Evolutionary conservation across 192 early-diverging fungal genomes (phyloP), one percentile per base, ranked within the genome.

Genomic region (Backusella parvicylindrica): DNA sequence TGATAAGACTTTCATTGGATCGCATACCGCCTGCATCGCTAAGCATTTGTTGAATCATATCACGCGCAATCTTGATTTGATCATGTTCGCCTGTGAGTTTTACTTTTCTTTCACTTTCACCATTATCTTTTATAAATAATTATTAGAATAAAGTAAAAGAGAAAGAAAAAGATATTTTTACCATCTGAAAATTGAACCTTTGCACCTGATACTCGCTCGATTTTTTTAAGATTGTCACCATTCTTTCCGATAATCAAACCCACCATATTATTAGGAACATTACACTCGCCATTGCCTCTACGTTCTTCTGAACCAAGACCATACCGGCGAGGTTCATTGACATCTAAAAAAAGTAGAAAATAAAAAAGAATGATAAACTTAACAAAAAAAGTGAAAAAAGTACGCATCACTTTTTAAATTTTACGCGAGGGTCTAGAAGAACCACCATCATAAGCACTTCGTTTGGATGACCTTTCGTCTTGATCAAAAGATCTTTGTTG

Each of bases 191-290:
- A 87, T 83, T 95, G 93, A 6, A 96, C 87, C 36, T 86, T 84
- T 50, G 90, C 90, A 28, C 92, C 92, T 28, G 89, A 90, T 23
- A 83, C 82, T 65, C 87, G 85, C 79, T 95, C 92, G 70, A 96
- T 91, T 47, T 86, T 79, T 78, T 93, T 90, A 73, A 96, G 76
- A 82, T 91, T 93, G 53, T 92, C 92, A 6, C 95, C 95, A 30
- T 84, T 85, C 21, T 89, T 84, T 11, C 95, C 95, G 80, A 96
- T 96, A 35, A 96, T 86, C 49, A 94, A 75, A 4, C 95, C 95
- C 11, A 95, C 92, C 68, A 91, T 88, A 37, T 79, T 83, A 70
- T 87, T 80, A 4, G 90, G 88, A 7, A 94, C 88, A 26, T 66
- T 82, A 53, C 91, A 86, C 73, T 91, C 86, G 73, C 84, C 87